Base-by-base conservation (phyloP, 202 grass and related monocot species). In the Setaria italica region DNA sequence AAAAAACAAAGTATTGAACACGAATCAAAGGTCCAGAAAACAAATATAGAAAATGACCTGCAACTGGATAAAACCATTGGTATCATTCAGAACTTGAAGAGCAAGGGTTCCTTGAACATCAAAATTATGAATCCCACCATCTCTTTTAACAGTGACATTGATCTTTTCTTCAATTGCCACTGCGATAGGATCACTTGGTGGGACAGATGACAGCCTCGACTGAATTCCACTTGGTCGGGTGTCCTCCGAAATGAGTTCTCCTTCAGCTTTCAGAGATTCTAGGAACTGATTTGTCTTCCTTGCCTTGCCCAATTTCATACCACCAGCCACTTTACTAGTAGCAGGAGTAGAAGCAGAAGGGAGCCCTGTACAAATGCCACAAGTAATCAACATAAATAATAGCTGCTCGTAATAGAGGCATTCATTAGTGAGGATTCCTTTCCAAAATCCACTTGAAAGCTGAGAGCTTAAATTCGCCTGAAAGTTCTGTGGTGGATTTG, bases 91-190 rank as follows among this genome's bases (percentile, higher is more conserved):
- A 83, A 97, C 69, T 79, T 97, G 94, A 50, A 97, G 94, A 80
- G 94, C 90, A 69, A 97, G 89, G 68, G 91, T 94, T 88, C 91
- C 89, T 86, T 90, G 94, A 80, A 97, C 55, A 86, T 97, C 91
- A 80, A 98, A 95, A 79, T 89, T 98, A 85, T 67, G 84, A 65
- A 98, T 59, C 48, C 89, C 91, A 1, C 87, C 95, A 81, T 98
- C 93, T 76, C 84, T 98, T 92, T 90, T 88, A 84, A 95, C 39
- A 16, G 77, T 86, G 82, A 79, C 85, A 72, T 90, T 87, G 57
- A 95, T 78, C 76, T 87, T 90, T 88, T 98, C 95, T 87, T 98
- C 92, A 83, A 98, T 93, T 53, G 87, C 89, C 79, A 98, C 90
- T 87, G 83, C 90, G 68, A 98, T 76, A 69, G 92, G 89, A 93